These are phyloP conservation scores for Boletales sp. DNA, from an alignment of 768 basidiomycete genomes.

Conservation along the genomic window DNA sequence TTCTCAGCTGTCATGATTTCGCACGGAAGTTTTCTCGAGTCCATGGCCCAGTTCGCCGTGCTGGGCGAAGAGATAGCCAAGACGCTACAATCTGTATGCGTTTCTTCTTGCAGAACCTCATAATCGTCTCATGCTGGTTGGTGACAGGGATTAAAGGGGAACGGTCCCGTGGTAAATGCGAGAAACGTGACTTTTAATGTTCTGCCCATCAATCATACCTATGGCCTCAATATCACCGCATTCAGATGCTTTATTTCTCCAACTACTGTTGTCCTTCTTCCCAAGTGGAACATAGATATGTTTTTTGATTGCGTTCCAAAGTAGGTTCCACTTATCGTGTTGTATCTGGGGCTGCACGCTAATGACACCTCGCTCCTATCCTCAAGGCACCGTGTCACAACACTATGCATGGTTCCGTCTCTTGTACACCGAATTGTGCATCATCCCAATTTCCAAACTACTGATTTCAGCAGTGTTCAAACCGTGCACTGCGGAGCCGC, in stretches of 20 bases:
- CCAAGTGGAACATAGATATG: conserved; percentile 54
- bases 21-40: conserved; percentile 56
- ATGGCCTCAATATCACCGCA: conserved; percentile 51
- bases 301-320: conserved; percentile 54
- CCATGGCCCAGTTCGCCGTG: conserved; percentile 38
- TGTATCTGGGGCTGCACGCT: too few species aligned
- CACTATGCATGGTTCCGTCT: conserved; percentile 56
- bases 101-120: conserved; percentile 43
- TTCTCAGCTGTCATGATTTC: conserved; percentile 64
- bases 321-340: conserved; percentile 33
- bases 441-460: conserved; percentile 40
- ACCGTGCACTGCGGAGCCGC: conserved; percentile 55
- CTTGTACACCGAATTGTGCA: conserved; percentile 62
- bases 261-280: conserved; percentile 48
- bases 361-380: neutral
- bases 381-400: conserved; percentile 52
- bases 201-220: conserved; percentile 67
- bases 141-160: conserved; percentile 32
- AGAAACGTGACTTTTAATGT: conserved; percentile 51
- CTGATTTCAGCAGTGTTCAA: conserved; percentile 52
- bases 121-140: conserved; percentile 24
- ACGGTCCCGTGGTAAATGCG: conserved; percentile 36
- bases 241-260: conserved; percentile 48
- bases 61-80: conserved; percentile 27
- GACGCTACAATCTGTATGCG: conserved; percentile 43